Conservation (phyloP, 2,329 filamentous ascomycete species). For the Aspergillus terreus region DNA sequence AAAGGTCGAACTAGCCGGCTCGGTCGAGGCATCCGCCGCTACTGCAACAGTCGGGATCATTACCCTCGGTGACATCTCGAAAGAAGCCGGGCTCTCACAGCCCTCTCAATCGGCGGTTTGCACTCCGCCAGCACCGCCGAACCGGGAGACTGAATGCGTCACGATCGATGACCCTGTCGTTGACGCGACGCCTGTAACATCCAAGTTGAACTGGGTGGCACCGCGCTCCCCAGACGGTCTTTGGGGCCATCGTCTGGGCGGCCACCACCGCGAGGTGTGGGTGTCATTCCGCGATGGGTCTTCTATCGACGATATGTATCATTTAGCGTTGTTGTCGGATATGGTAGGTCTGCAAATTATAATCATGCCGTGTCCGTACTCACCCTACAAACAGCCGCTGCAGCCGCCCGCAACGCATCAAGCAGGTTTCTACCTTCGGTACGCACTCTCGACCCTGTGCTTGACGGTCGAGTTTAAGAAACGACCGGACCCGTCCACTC, state of each 20-base stretch:
- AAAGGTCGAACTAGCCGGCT: constrained; percentile 9
- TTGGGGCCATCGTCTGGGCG: constrained; percentile 22
- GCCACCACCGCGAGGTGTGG: constrained; percentile 21
- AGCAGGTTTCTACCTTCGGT: constrained; percentile 14
- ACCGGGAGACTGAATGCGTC: constrained; percentile 16
- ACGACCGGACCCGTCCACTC: constrained; percentile 14
- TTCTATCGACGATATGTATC: constrained; percentile 10
- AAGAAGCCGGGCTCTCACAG: constrained; percentile 16
- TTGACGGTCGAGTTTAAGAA: constrained; percentile 22
- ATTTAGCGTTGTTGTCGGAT: constrained; percentile 18
- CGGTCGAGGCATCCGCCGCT: neutral
- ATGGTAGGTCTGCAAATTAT: constrained; percentile 9
- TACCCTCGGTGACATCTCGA: constrained; percentile 15
- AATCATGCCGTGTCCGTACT: neutral
- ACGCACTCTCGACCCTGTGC: constrained; percentile 20
- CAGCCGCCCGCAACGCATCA: constrained; percentile 20
- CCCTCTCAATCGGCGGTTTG: neutral
- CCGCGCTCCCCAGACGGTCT: constrained; percentile 14
- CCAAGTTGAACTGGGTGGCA: constrained; percentile 19
- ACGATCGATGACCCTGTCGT: constrained; percentile 19
- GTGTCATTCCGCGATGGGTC: constrained; percentile 19
- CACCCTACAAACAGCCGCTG: constrained; percentile 12
- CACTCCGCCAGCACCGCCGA: constrained; percentile 3
- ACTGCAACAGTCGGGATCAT: constrained; percentile 10
- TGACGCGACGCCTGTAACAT: constrained; percentile 19